Percentiles rank a stretch among this genome's conserved stretches.
Conservation (phyloP, 108 stramenopile genomes). For the Pseudonitzschia multistriata region DNA sequence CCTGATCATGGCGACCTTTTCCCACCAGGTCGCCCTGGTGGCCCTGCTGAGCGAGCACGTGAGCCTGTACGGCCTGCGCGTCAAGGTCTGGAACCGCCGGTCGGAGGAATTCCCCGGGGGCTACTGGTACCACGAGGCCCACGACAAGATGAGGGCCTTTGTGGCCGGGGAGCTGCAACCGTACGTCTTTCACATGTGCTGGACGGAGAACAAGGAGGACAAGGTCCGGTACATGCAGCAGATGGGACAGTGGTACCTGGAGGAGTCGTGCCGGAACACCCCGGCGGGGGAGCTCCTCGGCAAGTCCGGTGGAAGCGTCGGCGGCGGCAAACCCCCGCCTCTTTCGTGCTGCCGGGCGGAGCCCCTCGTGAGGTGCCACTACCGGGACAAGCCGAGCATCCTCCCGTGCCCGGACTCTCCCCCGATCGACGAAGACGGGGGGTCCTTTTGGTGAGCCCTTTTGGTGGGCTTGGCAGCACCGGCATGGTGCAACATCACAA, state of each 20-base stretch:
- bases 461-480: too few species aligned
- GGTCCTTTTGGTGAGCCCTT: constrained; percentile 58
- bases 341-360: constrained; percentile 65
- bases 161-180: constrained; percentile 4
- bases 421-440: constrained; percentile 46
- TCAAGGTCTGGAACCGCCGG: constrained; percentile 60
- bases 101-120: constrained; percentile 60
- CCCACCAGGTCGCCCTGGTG: constrained; percentile 70
- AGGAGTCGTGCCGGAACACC: constrained; percentile 37
- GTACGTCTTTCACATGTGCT: constrained; percentile 69
- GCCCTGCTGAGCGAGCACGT: constrained; percentile 67
- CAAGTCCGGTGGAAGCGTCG: background rate
- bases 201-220: constrained; percentile 52
- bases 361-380: constrained; percentile 66
- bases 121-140: constrained; percentile 43
- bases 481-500: too few species aligned
- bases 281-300: constrained; percentile 14
- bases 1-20: constrained; percentile 49
- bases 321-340: background rate
- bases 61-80: constrained; percentile 58
- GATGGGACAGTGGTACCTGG: constrained; percentile 66
- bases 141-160: constrained; percentile 43
- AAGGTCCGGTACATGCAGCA: constrained; percentile 69
- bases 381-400: constrained; percentile 76
- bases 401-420: constrained; percentile 69